Evolutionary conservation across 1,284 basidiomycete genomes (phyloP), one percentile per base, ranked within the genome.

Genomic region (Ustilago crameri): DNA sequence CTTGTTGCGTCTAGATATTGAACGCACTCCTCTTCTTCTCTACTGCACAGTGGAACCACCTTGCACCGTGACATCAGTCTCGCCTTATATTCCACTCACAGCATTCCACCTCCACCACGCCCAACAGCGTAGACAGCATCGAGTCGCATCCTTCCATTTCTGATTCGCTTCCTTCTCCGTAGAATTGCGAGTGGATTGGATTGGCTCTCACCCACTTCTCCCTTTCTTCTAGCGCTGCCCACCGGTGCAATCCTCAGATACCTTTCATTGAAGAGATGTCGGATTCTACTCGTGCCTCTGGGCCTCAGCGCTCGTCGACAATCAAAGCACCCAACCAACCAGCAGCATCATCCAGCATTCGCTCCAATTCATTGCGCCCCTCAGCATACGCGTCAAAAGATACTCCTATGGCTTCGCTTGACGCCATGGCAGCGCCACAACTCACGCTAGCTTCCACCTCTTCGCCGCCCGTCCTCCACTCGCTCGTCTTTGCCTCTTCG

Each of bases 81-180:
- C 15, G 26, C 3, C 7, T 15, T 7, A 18, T 12, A 10, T 14
- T 12, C 14, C 22, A 14, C 17, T 26, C 23, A 26, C 17, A 27
- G 23, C 15, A 22, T n/a, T 17, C 26, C 42, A 23, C 45, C 44
- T 35, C 45, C 27, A 34, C 17, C 43, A 70, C 65, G 67, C 61
- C 61, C 7, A 53, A 38, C 23, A 65, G 49, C 35, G 46, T 49
- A 4, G 61, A 24, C 12, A 65, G 56, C 38, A 56, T 60, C 18
- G 56, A 60, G 18, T 64, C 57, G 56, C 53, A 53, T 32, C n/a
- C 23, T 24, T 60, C 67, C 8, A 43, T 37, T 18, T 47, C 57
- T 18, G 61, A 56, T n/a, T 64, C 62, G 22, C 35, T 53, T 18
- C 53, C 67, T 35, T 61, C 61, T 1, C 46, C 61, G 24, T 60